phyloP scores from a whole-genome alignment of 148 eudicot species.

The Amaranthus hypochondriacus region DNA sequence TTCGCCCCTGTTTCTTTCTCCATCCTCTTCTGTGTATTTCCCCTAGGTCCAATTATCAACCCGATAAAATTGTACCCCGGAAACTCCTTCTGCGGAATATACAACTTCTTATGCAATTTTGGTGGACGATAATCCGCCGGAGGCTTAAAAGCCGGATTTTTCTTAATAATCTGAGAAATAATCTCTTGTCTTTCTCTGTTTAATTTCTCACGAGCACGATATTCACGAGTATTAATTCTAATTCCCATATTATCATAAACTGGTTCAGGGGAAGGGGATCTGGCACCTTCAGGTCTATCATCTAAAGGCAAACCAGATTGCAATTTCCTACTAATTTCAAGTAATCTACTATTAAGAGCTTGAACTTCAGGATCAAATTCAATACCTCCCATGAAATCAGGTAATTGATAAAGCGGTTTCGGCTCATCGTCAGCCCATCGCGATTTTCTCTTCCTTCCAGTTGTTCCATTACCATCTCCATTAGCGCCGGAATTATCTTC shows the following conservation, averaged over 20 bases:
- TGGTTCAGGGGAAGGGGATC: conserved; percentile 93
- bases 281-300: conserved; percentile 78
- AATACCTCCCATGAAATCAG: conserved; percentile 90
- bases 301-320: conserved; percentile 64
- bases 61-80: conserved; percentile 91
- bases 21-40: conserved; percentile 89
- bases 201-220: conserved; percentile 68
- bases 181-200: conserved; percentile 70
- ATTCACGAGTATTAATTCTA: conserved; percentile 79
- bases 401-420: conserved; percentile 55
- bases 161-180: conserved; percentile 66
- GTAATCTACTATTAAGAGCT: conserved; percentile 54
- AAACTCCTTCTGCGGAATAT: conserved; percentile 79
- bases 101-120: conserved; percentile 78
- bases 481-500: conserved; percentile 25
- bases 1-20: conserved; percentile 90
- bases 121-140: conserved; percentile 89
- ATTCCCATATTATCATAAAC: conserved; percentile 77
- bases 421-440: conserved; percentile 85
- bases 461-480: conserved; percentile 24
- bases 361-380: conserved; percentile 79
- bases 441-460: conserved; percentile 62
- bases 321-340: conserved; percentile 71
- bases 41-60: conserved; percentile 87
- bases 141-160: conserved; percentile 75